Evolutionary conservation across 257 asterid species (phyloP), one percentile per base, ranked within the genome.

Genomic region (Forsythia suspensa): DNA sequence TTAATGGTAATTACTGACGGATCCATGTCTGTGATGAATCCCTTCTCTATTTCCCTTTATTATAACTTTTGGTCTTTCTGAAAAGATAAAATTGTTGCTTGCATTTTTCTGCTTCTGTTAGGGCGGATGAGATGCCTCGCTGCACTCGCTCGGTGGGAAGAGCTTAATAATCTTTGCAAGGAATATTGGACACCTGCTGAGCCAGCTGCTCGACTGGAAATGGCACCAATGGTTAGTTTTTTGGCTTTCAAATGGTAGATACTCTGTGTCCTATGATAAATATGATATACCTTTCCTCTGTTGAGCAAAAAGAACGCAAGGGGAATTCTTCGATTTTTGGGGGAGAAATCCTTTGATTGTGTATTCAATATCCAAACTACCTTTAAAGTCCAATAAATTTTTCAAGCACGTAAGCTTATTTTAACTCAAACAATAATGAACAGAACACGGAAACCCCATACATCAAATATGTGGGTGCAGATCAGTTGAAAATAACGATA

Each of bases 71-170:
- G 24, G 48, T 48, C 66, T 44, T 1, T 77, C 41, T 71, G 65
- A 77, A 77, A 69, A 77, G 70, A 55, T 7, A n/a, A 21, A 76
- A 29, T 70, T n/a, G 55, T 21, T 76, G 73, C 38, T 42, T 52
- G 46, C 55, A n/a, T 74, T 8, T 69, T 61, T 67, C 77, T 72
- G 77, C 81, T 67, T 79, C 51, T 78, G 36, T 44, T 86, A 95
- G 99, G 99, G 29, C 95, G 95, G 51, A 96, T 96, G 99, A 88
- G 99, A 81, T 96, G 97, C 86, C 99, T 96, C 80, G 97, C 97
- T 80, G 98, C 99, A 69, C 91, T 96, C 82, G 99, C 99, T 63
- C 97, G 97, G 69, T 96, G 98, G 98, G 99, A 96, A 85, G 99
- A 96, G 93, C 99, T 96, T 86, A 96, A 94, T 86, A 92, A 91